phyloP scores from a whole-genome alignment of 305 asterid species.

The Andrographis paniculata region DNA sequence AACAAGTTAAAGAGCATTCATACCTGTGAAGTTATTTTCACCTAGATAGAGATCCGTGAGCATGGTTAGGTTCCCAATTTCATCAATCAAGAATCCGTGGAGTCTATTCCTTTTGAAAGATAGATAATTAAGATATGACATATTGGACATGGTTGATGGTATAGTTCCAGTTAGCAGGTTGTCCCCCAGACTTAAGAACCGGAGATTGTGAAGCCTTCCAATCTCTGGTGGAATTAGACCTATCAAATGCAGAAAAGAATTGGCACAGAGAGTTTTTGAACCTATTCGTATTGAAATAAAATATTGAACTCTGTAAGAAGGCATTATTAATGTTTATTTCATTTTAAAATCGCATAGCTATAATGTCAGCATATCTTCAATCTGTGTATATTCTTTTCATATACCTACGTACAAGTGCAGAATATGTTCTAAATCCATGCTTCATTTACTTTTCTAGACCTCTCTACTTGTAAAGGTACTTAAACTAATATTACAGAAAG shows the following conservation, averaged over 20 bases:
- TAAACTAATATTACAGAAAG: not conserved
- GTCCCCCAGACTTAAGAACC: not conserved
- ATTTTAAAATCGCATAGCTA: too few species aligned
- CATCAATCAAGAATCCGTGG: not conserved
- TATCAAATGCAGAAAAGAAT: not conserved
- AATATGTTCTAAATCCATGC: too few species aligned
- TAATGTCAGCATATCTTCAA: too few species aligned
- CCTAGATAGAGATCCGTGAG: not conserved
- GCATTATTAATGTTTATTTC: too few species aligned
- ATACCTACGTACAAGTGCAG: too few species aligned
- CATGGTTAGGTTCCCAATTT: not conserved
- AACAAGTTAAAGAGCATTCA: not conserved
- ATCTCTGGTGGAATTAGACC: slow-evolving; percentile 19
- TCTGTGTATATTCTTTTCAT: too few species aligned
- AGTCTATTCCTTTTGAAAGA: not conserved
- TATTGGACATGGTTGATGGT: slow-evolving; percentile 15
- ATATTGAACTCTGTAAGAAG: not conserved
- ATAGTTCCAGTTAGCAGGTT: slow-evolving; percentile 14
- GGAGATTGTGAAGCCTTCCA: slow-evolving; percentile 15
- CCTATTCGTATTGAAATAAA: too few species aligned
- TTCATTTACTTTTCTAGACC: too few species aligned
- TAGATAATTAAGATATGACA: not conserved
- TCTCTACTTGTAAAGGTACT: too few species aligned
- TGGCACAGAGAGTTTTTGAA: not conserved
- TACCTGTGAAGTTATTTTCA: slow-evolving; percentile 14